Conservation (phyloP, 805 yeast species). For the Nadsonia fulvescens region DNA sequence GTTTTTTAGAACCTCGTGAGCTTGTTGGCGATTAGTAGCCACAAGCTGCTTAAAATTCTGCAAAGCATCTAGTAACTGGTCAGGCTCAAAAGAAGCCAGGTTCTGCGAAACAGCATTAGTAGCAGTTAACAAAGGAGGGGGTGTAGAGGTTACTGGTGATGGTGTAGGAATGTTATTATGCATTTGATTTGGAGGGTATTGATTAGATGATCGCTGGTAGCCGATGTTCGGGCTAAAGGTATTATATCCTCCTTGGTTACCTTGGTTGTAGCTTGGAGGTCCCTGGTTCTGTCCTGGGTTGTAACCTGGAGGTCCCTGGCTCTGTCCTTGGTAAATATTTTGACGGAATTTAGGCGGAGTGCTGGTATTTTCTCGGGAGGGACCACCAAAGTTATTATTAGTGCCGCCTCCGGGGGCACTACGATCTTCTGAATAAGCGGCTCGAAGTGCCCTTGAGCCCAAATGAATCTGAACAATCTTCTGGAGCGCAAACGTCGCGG, state of each 20-base stretch:
- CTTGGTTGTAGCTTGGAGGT: constrained; percentile 3
- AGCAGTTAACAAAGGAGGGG: constrained; percentile 24
- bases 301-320: constrained; percentile 3
- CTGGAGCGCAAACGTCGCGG: no score
- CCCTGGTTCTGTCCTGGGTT: constrained; percentile 4
- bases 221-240: neutral
- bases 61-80: constrained; percentile 30
- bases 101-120: constrained; percentile 28
- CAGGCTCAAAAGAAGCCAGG: constrained; percentile 26
- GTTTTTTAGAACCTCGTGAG: constrained; percentile 39
- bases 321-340: constrained; percentile 6
- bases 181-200: constrained; percentile 7
- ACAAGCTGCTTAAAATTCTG: constrained; percentile 42
- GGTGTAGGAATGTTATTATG: constrained; percentile 6
- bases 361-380: no score
- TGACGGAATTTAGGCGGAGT: no score
- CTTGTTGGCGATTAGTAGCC: constrained; percentile 36
- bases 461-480: no score
- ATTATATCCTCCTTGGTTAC: neutral
- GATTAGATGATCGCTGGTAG: neutral
- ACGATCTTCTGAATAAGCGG: no score
- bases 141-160: constrained; percentile 6
- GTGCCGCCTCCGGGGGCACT: no score
- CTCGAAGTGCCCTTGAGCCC: no score
- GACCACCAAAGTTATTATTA: no score